Base-by-base conservation (phyloP, 164 flowering plant species). In the Brasenia schreberi region DNA sequence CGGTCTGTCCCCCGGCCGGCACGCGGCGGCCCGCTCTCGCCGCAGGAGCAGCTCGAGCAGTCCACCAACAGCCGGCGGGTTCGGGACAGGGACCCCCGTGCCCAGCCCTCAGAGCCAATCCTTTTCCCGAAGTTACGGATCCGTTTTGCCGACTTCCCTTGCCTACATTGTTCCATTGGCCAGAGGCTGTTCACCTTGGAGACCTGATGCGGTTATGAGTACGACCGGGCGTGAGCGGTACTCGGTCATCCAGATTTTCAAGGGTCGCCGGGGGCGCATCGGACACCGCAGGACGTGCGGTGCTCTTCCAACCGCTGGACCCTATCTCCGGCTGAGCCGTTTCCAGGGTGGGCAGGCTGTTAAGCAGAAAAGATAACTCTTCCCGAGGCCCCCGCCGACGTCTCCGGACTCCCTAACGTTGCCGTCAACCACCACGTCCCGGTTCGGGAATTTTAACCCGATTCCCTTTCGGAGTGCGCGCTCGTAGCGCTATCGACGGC, bases 41-140 rank as follows among this genome's bases (percentile, higher is more conserved):
- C 5, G 67, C 59, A 5, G 19, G 58, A 65, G 59, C 43, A 43
- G 67, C 67, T 65, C 67, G 18, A 69, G 67, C 63, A 69, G 63
- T 64, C 67, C 19, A 18, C 63, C 42, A n/a, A 64, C 19, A 56
- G 63, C 67, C 67, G 39, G 18, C 42, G 66, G 71, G 71, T 64
- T 43, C 42, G 58, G 67, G 67, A 7, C 56, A 1, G 2, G 58
- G 67, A 5, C 1, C 67, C 67, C 67, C 67, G 67, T 12, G 67
- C 67, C 67, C 67, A 45, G 59, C 67, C 67, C 67, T 65, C 67
- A 65, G 67, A 65, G 67, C 58, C 56, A 65, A 65, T 65, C 67
- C 39, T 33, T 33, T 33, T 33, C 39, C 39, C 39, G 39, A 33
- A 33, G 39, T 33, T 33, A 33, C 39, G 39, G 39, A 33, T 33